A percentile compares a stretch with the other conserved stretches of the same genome.
These are phyloP conservation scores for Rhodotorula sp. DNA, from an alignment of 1,284 basidiomycete genomes.

Conservation along the genomic window DNA sequence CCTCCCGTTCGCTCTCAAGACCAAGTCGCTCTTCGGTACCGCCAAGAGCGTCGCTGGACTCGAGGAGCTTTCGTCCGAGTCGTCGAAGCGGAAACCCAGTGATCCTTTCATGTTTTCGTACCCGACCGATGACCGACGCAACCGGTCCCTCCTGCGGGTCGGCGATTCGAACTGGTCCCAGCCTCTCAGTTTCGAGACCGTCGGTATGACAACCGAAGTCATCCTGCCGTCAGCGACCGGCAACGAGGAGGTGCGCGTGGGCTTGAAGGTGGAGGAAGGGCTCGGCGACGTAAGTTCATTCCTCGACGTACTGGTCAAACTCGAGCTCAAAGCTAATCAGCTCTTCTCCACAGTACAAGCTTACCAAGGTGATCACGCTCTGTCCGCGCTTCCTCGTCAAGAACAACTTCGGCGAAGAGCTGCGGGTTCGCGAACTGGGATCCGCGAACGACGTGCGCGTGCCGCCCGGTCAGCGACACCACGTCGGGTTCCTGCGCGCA, in stretches of 20 bases:
- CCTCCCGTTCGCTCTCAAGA: conserved; percentile 74
- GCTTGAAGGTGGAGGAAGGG: conserved; percentile 89
- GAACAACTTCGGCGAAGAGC: conserved; percentile 68
- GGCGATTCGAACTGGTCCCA: conserved; percentile 84
- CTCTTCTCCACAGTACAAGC: conserved; percentile 64
- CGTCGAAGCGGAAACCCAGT: conserved; percentile 42
- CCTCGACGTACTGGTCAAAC: too few species aligned
- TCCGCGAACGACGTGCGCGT: conserved; percentile 52
- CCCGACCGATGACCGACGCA: conserved; percentile 69
- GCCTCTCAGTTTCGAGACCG: conserved; percentile 85
- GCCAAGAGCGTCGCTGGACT: conserved; percentile 85
- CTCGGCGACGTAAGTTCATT: conserved; percentile 64
- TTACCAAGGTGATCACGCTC: conserved; percentile 90
- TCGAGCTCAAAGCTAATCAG: neutral
- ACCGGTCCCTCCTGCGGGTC: conserved; percentile 79
- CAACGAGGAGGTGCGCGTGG: conserved; percentile 78
- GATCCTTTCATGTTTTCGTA: conserved; percentile 72
- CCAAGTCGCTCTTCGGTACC: conserved; percentile 68
- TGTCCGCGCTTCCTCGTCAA: conserved; percentile 87
- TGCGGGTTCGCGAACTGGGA: conserved; percentile 84
- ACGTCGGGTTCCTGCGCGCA: conserved; percentile 67
- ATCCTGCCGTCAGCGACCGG: conserved; percentile 67
- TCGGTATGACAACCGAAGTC: conserved; percentile 83
- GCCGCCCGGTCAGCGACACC: conserved; percentile 63
- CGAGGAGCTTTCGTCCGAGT: conserved; percentile 55